A percentile compares a stretch with the other conserved stretches of the same genome.
Conservation (phyloP, 345 rosid species). For the Lenwebbia sp. region DNA sequence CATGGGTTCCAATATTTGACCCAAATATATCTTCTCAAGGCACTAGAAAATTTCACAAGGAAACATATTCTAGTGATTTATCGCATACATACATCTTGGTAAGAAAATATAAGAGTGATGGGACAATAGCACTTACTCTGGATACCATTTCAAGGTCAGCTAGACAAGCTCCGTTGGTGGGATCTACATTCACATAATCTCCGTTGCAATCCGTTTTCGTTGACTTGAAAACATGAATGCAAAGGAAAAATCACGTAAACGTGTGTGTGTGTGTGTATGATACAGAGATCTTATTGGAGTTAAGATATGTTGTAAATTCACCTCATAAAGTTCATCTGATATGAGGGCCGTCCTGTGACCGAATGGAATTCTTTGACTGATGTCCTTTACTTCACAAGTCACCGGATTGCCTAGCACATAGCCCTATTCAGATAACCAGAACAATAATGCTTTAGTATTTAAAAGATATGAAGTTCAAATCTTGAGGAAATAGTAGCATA, state of each 20-base stretch:
- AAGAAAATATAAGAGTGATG: neutral
- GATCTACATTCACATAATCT: slow-evolving; percentile 5
- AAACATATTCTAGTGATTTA: neutral
- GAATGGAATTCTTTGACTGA: neutral
- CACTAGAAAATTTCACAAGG: neutral
- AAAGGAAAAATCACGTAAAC: neutral
- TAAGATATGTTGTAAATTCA: neutral
- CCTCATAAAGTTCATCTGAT: neutral
- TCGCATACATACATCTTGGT: neutral
- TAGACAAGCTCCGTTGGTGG: slow-evolving; percentile 1
- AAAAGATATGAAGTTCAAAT: neutral
- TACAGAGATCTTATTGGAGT: too few relatives aligned
- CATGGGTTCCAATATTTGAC: slow-evolving; percentile 9
- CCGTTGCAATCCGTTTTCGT: slow-evolving; percentile 8
- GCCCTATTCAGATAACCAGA: neutral
- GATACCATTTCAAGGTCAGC: neutral
- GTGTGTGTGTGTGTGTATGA: too few relatives aligned
- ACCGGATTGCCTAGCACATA: neutral
- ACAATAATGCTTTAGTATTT: too few relatives aligned
- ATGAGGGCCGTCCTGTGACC: neutral
- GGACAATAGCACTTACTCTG: neutral
- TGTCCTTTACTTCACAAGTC: neutral
- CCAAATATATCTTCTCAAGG: neutral
- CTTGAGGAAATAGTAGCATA: too few relatives aligned
- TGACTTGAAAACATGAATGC: neutral